Evolutionary conservation across 805 yeast species (phyloP).

Genomic region (Saturnispora quitensis): DNA sequence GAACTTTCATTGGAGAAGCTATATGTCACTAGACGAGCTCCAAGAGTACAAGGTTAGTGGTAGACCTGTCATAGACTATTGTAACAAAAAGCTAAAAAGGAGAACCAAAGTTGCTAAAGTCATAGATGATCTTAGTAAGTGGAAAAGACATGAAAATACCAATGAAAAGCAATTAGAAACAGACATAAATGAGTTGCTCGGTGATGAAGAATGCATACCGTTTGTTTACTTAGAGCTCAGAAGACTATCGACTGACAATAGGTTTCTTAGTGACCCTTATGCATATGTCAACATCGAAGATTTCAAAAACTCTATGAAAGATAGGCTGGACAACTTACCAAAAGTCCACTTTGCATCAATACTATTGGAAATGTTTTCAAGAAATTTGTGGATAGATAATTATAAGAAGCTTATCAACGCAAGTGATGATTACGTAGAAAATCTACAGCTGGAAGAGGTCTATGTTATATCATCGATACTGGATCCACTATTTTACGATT

Average conservation of each 20-base stretch:
- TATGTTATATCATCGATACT: constrained; percentile 1
- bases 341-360: background rate
- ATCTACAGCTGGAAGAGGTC: background rate
- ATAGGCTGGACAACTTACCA: background rate
- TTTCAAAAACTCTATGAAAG: background rate
- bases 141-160: background rate
- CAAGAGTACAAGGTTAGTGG: background rate
- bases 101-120: background rate
- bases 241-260: background rate
- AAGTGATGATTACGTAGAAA: background rate
- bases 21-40: background rate
- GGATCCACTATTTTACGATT: constrained; percentile 2
- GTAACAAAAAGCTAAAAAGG: background rate
- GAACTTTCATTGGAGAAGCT: background rate
- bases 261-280: background rate
- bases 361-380: background rate
- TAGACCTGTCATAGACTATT: background rate
- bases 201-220: background rate
- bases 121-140: background rate
- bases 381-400: background rate
- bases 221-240: background rate
- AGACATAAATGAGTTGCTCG: background rate
- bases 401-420: background rate
- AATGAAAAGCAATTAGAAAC: background rate
- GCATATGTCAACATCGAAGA: background rate